Evolutionary conservation across 305 asterid genomes (phyloP).

Genomic region (Fraxinus sp.): DNA sequence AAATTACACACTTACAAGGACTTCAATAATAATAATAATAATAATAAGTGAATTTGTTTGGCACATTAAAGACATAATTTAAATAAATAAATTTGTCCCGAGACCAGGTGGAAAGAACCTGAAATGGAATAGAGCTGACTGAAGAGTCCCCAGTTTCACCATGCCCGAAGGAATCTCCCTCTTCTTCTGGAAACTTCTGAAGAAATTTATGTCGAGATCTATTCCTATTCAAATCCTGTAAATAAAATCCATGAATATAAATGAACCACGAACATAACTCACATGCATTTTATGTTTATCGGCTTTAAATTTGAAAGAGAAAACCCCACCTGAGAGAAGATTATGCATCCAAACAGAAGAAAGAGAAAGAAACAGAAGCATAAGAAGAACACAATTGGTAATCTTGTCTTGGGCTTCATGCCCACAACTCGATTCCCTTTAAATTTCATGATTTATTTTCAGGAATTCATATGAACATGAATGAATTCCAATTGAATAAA

Average conservation of each 20-base stretch:
- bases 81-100: background rate
- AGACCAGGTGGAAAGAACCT: constrained; percentile 34
- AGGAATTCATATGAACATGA: constrained; percentile 4
- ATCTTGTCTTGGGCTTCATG: constrained; percentile 21
- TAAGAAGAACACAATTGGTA: constrained; percentile 51
- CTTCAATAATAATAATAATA: background rate
- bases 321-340: constrained; percentile 47
- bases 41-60: background rate
- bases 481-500: background rate
- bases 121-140: constrained; percentile 53
- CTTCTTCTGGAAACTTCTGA: constrained; percentile 28
- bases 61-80: background rate
- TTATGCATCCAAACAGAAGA: constrained; percentile 63
- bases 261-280: background rate
- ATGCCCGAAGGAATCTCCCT: constrained; percentile 35
- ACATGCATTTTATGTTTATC: background rate
- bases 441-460: constrained; percentile 28
- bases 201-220: constrained; percentile 40
- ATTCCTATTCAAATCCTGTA: constrained; percentile 50
- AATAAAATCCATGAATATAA: constrained; percentile 8
- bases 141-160: constrained; percentile 59
- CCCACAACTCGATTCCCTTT: constrained; percentile 34
- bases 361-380: constrained; percentile 72
- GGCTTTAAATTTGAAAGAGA: background rate
- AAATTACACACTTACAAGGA: background rate